Evolutionary conservation across 2,329 filamentous ascomycete species (phyloP), one percentile per base, ranked within the genome.

Genomic region (Harringtonia lauricola): DNA sequence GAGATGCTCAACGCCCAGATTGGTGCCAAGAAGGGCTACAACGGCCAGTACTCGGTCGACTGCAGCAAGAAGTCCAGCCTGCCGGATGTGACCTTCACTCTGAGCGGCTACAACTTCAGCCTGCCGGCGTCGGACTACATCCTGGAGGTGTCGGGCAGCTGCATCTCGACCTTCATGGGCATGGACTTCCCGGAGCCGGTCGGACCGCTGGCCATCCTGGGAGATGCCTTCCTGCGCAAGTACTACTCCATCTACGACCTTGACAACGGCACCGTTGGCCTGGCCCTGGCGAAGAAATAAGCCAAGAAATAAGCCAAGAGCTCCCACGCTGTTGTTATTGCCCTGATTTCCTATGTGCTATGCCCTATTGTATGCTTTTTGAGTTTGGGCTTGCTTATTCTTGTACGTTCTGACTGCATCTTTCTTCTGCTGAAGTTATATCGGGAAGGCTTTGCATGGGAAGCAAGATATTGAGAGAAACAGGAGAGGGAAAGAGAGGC

Each of bases 1-100:
- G 92, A 96, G 72, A 83, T 98, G 52, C 74, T 98, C 68, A 98
- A 98, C 78, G 83, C 85, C 68, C 83, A 95, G 72, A 95, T 98
- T 51, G 92, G 92, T 51, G 92, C 92, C 54, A 95, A 94, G 81
- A 98, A 96, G 80, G 79, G 84, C 49, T 98, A 82, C 72, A 94
- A 90, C 64, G 92, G 92, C 57, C 92, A 98, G 71, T 98, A 95
- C 76, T 85, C 81, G 14, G 72, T 98, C 49, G 92, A 96, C 53
- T 98, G 92, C 66, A 70, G 72, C 52, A 88, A 85, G 72, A 85
- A 87, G 56, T 76, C 83, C 60, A 74, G 71, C 51, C 82, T 98
- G 41, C 89, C 92, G 52, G 89, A 96, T 58, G 76, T 98, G 55
- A 88, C 83, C 56, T 96, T 98, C 68, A 89, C 76, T 52, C 79